A percentile compares a stretch with the other conserved stretches of the same genome.
Conservation (phyloP, 148 eudicot genomes). For the Arctostaphylos glauca region DNA sequence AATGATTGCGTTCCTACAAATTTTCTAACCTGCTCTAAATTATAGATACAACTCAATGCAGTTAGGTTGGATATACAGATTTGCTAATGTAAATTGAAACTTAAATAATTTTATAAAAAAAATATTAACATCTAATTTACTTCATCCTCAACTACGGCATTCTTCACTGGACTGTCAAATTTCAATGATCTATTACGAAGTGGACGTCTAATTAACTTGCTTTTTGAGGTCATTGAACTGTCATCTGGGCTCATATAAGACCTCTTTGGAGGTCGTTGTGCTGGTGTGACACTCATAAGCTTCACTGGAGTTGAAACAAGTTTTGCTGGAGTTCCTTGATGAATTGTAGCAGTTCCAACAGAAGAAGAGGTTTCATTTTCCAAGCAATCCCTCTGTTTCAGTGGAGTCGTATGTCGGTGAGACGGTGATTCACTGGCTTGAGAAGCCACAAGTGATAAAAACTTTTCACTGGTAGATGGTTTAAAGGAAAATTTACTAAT, state of each 20-base stretch:
- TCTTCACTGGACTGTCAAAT: slow-evolving; percentile 55
- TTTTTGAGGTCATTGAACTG: slow-evolving; percentile 30
- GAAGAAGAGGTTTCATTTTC: slow-evolving; percentile 23
- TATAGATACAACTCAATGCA: too few relatives aligned
- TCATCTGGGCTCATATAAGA: slow-evolving; percentile 56
- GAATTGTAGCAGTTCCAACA: slow-evolving; percentile 10
- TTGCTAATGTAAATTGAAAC: too few relatives aligned
- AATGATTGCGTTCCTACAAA: too few relatives aligned
- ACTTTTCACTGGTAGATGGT: background rate
- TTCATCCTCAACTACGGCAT: slow-evolving; percentile 34
- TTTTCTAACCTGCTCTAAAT: too few relatives aligned
- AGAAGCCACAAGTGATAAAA: slow-evolving; percentile 4
- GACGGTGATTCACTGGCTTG: slow-evolving; percentile 15
- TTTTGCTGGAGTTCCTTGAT: slow-evolving; percentile 49
- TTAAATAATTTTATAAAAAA: too few relatives aligned
- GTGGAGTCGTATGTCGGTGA: slow-evolving; percentile 37
- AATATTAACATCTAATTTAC: slow-evolving; percentile 29
- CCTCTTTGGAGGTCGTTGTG: slow-evolving; percentile 47
- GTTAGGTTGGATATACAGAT: too few relatives aligned
- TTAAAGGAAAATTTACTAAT: slow-evolving; percentile 8
- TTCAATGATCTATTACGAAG: slow-evolving; percentile 56
- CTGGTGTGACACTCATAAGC: slow-evolving; percentile 64
- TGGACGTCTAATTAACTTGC: slow-evolving; percentile 43
- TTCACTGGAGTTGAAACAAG: slow-evolving; percentile 47
- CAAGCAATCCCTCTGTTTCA: slow-evolving; percentile 20